These are phyloP conservation scores for Auricularia heimuer DNA, from an alignment of 768 basidiomycete genomes.

Conservation along the genomic window DNA sequence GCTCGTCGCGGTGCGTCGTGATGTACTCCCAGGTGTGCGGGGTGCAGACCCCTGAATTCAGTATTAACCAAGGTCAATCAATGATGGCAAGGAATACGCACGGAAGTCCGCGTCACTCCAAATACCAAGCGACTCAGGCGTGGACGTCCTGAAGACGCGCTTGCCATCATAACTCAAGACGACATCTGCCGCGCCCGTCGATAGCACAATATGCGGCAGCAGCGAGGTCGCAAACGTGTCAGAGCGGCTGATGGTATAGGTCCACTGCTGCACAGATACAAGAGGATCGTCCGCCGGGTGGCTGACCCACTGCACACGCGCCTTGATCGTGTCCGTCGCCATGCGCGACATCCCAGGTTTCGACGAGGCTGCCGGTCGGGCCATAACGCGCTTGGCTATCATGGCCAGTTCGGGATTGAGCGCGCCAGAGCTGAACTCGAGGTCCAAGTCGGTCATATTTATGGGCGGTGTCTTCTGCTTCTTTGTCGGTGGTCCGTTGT, in stretches of 20 bases:
- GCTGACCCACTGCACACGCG: slow-evolving; percentile 54
- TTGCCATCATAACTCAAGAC: slow-evolving; percentile 52
- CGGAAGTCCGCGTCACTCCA: slow-evolving; percentile 63
- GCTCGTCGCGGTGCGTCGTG: slow-evolving; percentile 29
- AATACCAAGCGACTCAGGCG: slow-evolving; percentile 53
- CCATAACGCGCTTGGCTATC: slow-evolving; percentile 35
- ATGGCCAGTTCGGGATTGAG: slow-evolving; percentile 49
- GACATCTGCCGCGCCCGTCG: slow-evolving; percentile 30
- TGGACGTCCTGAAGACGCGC: slow-evolving; percentile 60
- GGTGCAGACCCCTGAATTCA: slow-evolving; percentile 51
- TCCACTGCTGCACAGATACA: slow-evolving; percentile 33
- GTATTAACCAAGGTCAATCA: slow-evolving; percentile 10
- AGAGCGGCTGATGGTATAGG: slow-evolving; percentile 52
- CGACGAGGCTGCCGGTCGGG: slow-evolving; percentile 19
- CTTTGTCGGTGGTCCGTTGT: background rate
- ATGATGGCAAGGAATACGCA: slow-evolving; percentile 22
- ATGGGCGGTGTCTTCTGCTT: background rate
- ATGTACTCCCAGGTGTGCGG: slow-evolving; percentile 54
- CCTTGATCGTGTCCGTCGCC: slow-evolving; percentile 28
- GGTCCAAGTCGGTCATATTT: background rate
- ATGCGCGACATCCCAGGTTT: slow-evolving; percentile 14
- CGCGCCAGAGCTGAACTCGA: background rate
- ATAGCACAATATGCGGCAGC: background rate
- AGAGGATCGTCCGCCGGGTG: slow-evolving; percentile 43
- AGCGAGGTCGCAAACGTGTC: slow-evolving; percentile 12